These are phyloP conservation scores for Fomitopsis betulina DNA, from an alignment of 1,284 basidiomycete species.

Conservation along the genomic window DNA sequence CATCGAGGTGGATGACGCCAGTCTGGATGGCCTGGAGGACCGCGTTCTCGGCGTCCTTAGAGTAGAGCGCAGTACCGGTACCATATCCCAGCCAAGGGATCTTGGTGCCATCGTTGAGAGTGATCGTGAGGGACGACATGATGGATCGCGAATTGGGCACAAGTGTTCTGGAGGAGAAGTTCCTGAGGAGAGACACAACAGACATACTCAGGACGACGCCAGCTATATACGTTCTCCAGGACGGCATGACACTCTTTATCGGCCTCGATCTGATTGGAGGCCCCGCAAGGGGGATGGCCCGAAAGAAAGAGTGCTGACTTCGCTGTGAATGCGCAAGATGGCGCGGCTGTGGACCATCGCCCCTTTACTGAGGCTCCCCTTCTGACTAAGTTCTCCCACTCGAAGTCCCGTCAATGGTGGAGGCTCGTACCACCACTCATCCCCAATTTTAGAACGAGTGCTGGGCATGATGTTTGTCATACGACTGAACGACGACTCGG, in stretches of 20 bases:
- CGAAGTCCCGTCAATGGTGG: too few species aligned
- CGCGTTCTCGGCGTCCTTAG: conserved; percentile 45
- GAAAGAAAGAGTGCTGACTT: not conserved
- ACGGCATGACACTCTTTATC: conserved; percentile 7
- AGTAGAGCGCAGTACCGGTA: conserved; percentile 58
- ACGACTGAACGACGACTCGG: too few species aligned
- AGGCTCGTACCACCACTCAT: too few species aligned
- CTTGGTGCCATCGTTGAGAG: conserved; percentile 53
- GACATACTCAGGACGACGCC: conserved; percentile 12
- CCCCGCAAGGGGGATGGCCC: not conserved
- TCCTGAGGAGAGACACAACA: conserved; percentile 14
- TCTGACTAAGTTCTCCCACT: conserved; percentile 4
- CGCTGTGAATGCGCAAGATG: conserved; percentile 3
- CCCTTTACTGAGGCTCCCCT: not conserved
- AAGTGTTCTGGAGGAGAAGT: conserved; percentile 13
- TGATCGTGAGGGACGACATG: conserved; percentile 37
- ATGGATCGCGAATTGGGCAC: conserved; percentile 4
- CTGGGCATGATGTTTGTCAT: too few species aligned
- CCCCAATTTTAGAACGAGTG: too few species aligned
- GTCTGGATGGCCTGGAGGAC: conserved; percentile 51
- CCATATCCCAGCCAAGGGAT: conserved; percentile 69
- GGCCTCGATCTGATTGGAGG: not conserved
- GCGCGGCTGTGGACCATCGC: not conserved
- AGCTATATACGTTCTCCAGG: conserved; percentile 8
- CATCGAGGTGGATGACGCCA: conserved; percentile 69